These are phyloP conservation scores for Elsinoe batatas DNA, from an alignment of 2,329 filamentous ascomycete genomes.

Conservation along the genomic window DNA sequence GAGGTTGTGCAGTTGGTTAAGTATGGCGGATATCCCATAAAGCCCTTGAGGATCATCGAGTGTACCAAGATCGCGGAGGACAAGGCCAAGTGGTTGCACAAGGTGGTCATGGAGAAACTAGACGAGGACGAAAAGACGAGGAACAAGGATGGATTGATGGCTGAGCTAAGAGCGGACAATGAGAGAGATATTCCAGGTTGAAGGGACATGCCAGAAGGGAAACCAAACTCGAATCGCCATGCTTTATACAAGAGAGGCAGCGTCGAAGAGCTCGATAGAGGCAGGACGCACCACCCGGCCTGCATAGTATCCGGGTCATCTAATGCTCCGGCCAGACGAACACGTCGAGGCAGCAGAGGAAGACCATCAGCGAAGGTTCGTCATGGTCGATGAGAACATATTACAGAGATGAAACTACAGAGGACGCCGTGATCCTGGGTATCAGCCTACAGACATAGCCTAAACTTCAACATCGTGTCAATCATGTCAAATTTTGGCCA, in stretches of 20 bases:
- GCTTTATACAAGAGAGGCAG: not conserved
- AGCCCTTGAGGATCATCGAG: constrained; percentile 66
- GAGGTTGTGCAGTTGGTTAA: constrained; percentile 90
- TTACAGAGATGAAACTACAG: not conserved
- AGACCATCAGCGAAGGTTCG: no score
- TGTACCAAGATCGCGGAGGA: constrained; percentile 64
- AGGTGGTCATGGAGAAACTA: constrained; percentile 61
- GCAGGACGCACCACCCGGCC: no score
- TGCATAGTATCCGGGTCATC: no score
- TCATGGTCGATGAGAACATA: not conserved
- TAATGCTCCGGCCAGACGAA: not conserved
- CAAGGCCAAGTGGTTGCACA: constrained; percentile 72
- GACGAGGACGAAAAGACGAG: constrained; percentile 68
- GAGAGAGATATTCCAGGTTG: constrained; percentile 43
- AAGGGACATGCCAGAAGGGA: not conserved
- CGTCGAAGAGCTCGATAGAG: not conserved
- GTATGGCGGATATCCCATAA: constrained; percentile 71
- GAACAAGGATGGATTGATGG: constrained; percentile 68
- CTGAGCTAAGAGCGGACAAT: constrained; percentile 77
- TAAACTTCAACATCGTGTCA: not conserved
- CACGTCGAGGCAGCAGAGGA: not conserved
- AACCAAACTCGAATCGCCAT: not conserved
- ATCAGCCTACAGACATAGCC: not conserved
- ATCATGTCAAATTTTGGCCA: not conserved
- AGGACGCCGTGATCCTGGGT: constrained; percentile 4